phyloP scores from a whole-genome alignment of 2,329 filamentous ascomycete genomes.

The Exophiala lecanii-corni region DNA sequence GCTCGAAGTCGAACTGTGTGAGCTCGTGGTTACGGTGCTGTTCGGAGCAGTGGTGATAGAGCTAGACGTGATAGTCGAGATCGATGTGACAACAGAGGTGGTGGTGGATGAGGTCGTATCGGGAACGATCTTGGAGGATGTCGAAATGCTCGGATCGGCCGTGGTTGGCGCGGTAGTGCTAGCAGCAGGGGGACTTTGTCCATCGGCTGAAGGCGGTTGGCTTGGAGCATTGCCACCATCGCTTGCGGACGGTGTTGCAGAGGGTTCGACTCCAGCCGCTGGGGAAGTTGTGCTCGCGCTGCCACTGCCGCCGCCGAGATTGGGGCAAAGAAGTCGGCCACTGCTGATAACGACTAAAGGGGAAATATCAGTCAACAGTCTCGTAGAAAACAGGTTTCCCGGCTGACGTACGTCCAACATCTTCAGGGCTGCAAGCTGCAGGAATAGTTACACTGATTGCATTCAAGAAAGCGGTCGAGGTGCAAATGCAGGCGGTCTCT shows the following conservation, averaged over 20 bases:
- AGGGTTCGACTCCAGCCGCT: background rate
- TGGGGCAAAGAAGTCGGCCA: constrained; percentile 12
- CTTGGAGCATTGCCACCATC: background rate
- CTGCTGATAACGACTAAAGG: constrained; percentile 12
- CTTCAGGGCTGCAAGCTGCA: constrained; percentile 10
- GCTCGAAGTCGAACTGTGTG: background rate
- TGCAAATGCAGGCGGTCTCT: constrained; percentile 18
- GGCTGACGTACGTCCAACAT: constrained; percentile 15
- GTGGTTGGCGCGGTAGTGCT: constrained; percentile 1
- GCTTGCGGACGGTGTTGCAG: background rate
- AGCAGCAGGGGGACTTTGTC: constrained; percentile 10
- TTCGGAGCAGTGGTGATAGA: background rate
- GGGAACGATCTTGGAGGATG: background rate
- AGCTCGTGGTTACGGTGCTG: background rate
- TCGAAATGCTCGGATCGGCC: background rate
- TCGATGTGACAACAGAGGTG: background rate
- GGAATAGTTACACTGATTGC: constrained; percentile 19
- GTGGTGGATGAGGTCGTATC: background rate
- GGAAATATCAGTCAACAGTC: constrained; percentile 4
- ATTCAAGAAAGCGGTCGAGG: constrained; percentile 13
- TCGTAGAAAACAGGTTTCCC: too few relatives aligned
- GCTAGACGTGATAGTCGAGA: background rate
- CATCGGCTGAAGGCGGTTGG: constrained; percentile 3
- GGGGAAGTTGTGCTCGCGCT: background rate
- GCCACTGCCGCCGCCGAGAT: constrained; percentile 2